Percentiles rank a stretch among this genome's conserved stretches.
These are phyloP conservation scores for Crithidia sp. DNA, from an alignment of 208 protist species.

Conservation along the genomic window DNA sequence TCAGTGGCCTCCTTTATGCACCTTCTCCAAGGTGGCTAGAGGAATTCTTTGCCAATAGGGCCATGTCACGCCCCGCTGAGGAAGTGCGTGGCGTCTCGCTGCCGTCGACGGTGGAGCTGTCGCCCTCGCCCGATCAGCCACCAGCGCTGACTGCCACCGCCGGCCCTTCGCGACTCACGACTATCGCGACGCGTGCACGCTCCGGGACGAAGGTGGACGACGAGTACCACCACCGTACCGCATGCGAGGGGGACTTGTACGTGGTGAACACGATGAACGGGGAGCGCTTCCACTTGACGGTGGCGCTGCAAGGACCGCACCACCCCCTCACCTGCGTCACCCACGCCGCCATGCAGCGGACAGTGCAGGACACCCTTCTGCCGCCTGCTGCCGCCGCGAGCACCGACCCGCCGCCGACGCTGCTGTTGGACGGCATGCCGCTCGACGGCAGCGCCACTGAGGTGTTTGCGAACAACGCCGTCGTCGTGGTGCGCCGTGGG, in stretches of 20 bases:
- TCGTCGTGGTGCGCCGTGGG: slow-evolving; percentile 22
- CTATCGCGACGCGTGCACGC: neutral
- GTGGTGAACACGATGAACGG: slow-evolving; percentile 17
- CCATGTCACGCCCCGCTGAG: neutral
- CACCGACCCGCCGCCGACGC: slow-evolving; percentile 14
- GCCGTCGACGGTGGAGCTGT: neutral
- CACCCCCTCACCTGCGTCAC: slow-evolving; percentile 26
- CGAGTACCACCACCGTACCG: neutral
- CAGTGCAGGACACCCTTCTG: slow-evolving; percentile 19
- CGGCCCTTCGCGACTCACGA: slow-evolving; percentile 1
- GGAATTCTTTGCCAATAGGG: neutral
- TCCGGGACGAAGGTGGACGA: slow-evolving; percentile 1
- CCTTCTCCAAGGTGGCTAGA: no score
- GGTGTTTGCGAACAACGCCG: slow-evolving; percentile 23
- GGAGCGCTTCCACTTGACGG: slow-evolving; percentile 22
- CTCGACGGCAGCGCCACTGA: slow-evolving; percentile 21
- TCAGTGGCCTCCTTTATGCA: no score
- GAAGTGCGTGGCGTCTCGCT: no score
- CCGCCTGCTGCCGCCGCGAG: neutral
- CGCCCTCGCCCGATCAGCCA: neutral
- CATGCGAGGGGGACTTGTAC: slow-evolving; percentile 24
- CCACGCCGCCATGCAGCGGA: slow-evolving; percentile 20
- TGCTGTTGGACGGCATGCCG: slow-evolving; percentile 26
- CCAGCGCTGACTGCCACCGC: slow-evolving; percentile 1
- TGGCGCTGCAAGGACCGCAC: slow-evolving; percentile 13